phyloP scores from a whole-genome alignment of 371 early-diverging fungal species.

The Haplosporangium sp. region DNA sequence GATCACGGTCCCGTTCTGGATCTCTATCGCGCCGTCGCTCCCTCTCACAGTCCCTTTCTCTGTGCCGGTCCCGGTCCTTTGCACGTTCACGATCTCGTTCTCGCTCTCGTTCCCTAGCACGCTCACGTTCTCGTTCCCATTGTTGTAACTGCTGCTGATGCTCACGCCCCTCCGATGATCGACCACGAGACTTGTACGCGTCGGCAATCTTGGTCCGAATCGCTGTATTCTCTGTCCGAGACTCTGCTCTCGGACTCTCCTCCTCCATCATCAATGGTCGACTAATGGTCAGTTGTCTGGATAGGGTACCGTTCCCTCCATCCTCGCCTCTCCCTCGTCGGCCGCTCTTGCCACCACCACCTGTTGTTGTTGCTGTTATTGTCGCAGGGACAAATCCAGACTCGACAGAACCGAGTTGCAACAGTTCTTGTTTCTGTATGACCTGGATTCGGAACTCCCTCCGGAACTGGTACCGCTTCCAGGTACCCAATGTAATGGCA shows the following conservation, averaged over 20 bases:
- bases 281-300: conserved; percentile 13
- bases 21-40: too few species aligned
- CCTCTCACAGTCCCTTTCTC: too few species aligned
- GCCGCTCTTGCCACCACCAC: not conserved
- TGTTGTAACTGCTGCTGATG: too few species aligned
- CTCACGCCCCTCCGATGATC: too few species aligned
- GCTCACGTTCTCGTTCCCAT: too few species aligned
- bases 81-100: too few species aligned
- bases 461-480: conserved; percentile 9
- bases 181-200: too few species aligned
- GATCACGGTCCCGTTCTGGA: too few species aligned
- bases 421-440: not conserved
- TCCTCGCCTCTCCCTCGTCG: not conserved
- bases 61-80: too few species aligned
- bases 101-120: too few species aligned
- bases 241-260: not conserved
- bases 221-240: not conserved
- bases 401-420: not conserved
- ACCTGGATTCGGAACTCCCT: conserved; percentile 6
- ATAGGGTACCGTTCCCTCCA: not conserved
- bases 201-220: not conserved
- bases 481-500: conserved; percentile 12
- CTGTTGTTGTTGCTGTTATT: not conserved
- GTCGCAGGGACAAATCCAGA: not conserved
- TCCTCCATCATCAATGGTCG: conserved; percentile 6